Evolutionary conservation across 768 basidiomycete species (phyloP), one percentile per base, ranked within the genome.

Genomic region (Suillus subaureus): DNA sequence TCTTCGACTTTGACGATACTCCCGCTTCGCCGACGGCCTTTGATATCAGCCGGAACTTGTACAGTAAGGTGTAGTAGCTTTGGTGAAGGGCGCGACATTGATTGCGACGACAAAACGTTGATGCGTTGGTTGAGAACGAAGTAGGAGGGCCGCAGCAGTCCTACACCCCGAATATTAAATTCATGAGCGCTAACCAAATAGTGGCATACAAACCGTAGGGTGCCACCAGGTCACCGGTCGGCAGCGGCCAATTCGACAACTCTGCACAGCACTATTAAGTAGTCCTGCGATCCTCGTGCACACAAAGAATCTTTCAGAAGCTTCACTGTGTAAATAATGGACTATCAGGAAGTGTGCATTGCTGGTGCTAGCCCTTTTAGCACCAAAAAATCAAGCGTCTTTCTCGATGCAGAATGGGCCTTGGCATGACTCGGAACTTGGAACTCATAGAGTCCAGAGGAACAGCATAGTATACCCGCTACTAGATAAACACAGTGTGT

Each of bases 1-100:
- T 92, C 84, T 77, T 95, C 93, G 62, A 95, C 91, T 77, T 93
- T 93, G 79, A 95, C 88, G 69, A 94, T 82, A 73, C 91, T 93
- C 64, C 82, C 83, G 61, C 89, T 90, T 56, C 92, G 83, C n/a
- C 77, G 80, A 16, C 89, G 81, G 42, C 83, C 78, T 65, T 81
- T 79, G 47, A 82, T 64, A 8, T 74, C 63, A 26, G 73, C 68
- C 35, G 75, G 66, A 73, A 67, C 76, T 47, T 62, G 75, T 63
- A 70, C 74, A 67, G 66, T 72, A 65, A 87, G 76, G 16, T 80
- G 78, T 6, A 88, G 85, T 40, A 89, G 81, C 69, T 85, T 86
- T 70, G 87, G 82, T 67, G 85, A 78, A 51, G 57, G 84, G 80
- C 57, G 86, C 77, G 67, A 83, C 80, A 74, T 78, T 85, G 86